Base-by-base conservation (phyloP, 2,329 filamentous ascomycete genomes). In the Tolypocladium cylindrosporum region DNA sequence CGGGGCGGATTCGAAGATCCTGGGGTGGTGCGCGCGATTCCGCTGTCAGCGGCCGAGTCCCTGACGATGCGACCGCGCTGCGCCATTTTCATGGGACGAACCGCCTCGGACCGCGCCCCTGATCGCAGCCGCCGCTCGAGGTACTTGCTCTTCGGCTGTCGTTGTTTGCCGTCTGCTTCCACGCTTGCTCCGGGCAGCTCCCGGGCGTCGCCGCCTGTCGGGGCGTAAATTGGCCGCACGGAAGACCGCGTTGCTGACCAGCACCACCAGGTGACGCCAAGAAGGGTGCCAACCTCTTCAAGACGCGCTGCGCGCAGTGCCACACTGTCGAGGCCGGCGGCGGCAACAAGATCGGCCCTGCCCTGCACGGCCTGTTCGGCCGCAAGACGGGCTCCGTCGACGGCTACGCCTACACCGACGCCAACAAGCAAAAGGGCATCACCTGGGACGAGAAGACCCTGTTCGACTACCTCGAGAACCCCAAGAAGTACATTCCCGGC, bases 401-500 rank as follows among this genome's bases (percentile, higher is more conserved):
- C 53, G 93, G 94, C 67, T 99, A 89, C 86, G 81, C 91, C 73
- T 99, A 97, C 87, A 96, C 94, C 78, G 94, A 99, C 74, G 94
- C 93, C 85, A 99, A 99, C 90, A 97, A 97, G 89, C 80, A 88
- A 73, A 96, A 96, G 83, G 92, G 88, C 71, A 86, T 99, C 69
- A 83, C 79, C 70, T 99, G 94, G 94, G 79, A 91, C 68, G 86
- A 96, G 74, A 76, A 86, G 65, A 89, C 90, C 77, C 85, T 99
- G 70, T 97, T 96, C 80, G 84, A 87, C 67, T 99, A 99, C 87
- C 92, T 99, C 72, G 94, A 99, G 86, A 97, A 97, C 89, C 94
- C 94, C 81, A 99, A 99, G 89, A 97, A 97, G 86, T 99, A 92
- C 87, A 97, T 99, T 66, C 94, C 94, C 68, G 94, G 94, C 69